phyloP scores from a whole-genome alignment of 1,139 yeast genomes.

The Maudiozyma humilis region DNA sequence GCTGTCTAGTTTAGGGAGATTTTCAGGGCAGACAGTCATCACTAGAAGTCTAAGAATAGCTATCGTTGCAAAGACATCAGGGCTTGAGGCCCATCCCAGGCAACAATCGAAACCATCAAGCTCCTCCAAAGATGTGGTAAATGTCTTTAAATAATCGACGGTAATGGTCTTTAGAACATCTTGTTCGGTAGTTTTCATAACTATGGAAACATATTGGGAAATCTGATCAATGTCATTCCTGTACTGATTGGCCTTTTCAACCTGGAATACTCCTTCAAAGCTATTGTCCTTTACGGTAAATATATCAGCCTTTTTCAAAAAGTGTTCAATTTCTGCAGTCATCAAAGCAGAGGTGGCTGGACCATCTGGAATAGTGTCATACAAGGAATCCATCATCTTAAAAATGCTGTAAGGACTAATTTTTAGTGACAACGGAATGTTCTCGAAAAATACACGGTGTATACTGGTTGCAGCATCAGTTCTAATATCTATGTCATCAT shows the following conservation, averaged over 20 bases:
- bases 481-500: constrained; percentile 53
- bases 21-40: not conserved
- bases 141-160: not conserved
- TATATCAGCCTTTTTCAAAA: constrained; percentile 14
- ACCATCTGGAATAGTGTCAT: not conserved
- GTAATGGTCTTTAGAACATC: not conserved
- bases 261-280: constrained; percentile 35
- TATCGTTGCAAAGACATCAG: constrained; percentile 17
- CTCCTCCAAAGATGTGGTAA: constrained; percentile 9
- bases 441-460: constrained; percentile 14
- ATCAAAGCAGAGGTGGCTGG: constrained; percentile 4
- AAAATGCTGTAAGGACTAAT: not conserved
- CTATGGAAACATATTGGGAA: constrained; percentile 10
- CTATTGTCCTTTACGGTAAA: constrained; percentile 5
- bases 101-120: constrained; percentile 29
- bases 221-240: constrained; percentile 10
- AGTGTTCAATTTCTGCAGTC: constrained; percentile 11
- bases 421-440: not conserved
- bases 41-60: constrained; percentile 11
- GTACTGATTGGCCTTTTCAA: constrained; percentile 36
- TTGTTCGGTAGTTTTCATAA: constrained; percentile 5
- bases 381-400: not conserved
- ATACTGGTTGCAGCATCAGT: constrained; percentile 34
- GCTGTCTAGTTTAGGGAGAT: constrained; percentile 9
- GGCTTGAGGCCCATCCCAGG: constrained; percentile 34